Base-by-base conservation (phyloP, 2,329 filamentous ascomycete genomes). In the Diplodia corticola region DNA sequence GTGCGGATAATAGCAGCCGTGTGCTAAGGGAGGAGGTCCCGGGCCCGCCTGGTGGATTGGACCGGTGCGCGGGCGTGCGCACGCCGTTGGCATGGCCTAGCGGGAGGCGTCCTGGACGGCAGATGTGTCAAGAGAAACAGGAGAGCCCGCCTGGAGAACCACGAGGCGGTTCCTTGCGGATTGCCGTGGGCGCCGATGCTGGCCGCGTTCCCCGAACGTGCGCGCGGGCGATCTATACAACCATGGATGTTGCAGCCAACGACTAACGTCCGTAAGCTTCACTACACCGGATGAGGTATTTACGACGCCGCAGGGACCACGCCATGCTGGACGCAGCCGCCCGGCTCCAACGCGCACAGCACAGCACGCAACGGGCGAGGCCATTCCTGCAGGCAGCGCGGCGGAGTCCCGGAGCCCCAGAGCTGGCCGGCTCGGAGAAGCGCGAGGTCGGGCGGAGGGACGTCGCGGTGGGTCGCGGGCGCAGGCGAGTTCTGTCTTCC, bases 81-180 rank as follows among this genome's bases (percentile, higher is more conserved):
- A 46, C 26, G 55, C 44, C 55, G 54, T 22, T 35, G 35, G 9
- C 33, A 37, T 35, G 35, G 35, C 54, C 22, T 13, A 12, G 51
- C 30, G 30, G 30, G 28, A 30, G 53, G 53, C 33, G 17, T 20
- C 53, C 33, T 26, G 33, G 33, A 24, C 37, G 55, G 55, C 55
- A 48, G 55, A 55, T 57, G 57, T 61, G 57, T 61, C 57, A 49
- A 61, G 57, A 61, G 57, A 61, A 48, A 61, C 57, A 61, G 57
- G 57, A 61, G 57, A 61, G 24, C 13, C 5, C 20, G 33, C 15
- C 53, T 57, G 53, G 53, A 57, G 33, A 20, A 20, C 55, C 37
- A 46, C 55, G 37, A 59, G 24, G 55, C 35, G 33, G 35, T 44
- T 57, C 54, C 53, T 24, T 59, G 37, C 24, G 55, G 55, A 59